Percentiles rank a stretch among this genome's conserved stretches.
These are phyloP conservation scores for Eucalyptus pauciflora DNA, from an alignment of 345 rosid species.

Conservation along the genomic window DNA sequence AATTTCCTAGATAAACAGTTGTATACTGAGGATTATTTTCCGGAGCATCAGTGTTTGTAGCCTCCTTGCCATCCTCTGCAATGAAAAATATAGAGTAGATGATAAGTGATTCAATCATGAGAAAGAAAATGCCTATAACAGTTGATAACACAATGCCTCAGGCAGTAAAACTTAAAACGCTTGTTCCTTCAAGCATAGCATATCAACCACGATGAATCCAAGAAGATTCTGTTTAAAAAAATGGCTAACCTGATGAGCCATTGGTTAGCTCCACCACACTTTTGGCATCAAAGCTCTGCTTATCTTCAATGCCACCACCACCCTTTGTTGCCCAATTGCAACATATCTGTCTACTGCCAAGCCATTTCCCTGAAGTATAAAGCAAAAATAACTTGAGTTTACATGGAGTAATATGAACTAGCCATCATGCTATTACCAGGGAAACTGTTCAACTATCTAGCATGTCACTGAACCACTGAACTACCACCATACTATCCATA, in stretches of 20 bases:
- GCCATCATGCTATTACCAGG: neutral
- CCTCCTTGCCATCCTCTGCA: conserved; percentile 86
- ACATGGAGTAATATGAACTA: neutral
- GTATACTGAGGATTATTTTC: conserved; percentile 88
- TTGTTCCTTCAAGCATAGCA: neutral
- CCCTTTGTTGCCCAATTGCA: conserved; percentile 99
- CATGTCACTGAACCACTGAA: neutral
- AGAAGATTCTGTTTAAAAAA: neutral
- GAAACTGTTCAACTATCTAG: neutral
- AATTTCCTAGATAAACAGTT: conserved; percentile 91
- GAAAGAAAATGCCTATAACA: neutral
- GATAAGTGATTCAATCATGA: neutral
- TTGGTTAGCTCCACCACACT: conserved; percentile 79
- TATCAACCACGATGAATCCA: too few species aligned
- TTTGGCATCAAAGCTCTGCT: conserved; percentile 70
- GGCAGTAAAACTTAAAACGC: neutral
- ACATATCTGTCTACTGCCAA: conserved; percentile 87
- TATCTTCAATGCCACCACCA: conserved; percentile 72
- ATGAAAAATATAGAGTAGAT: neutral
- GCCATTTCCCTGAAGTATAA: conserved; percentile 70
- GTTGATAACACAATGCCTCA: neutral
- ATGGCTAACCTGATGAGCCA: conserved; percentile 60
- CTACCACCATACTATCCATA: neutral
- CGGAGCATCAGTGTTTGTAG: conserved; percentile 60
- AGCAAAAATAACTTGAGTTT: neutral